Base-by-base conservation (phyloP, 164 flowering plant genomes). In the Houttuynia cordata region DNA sequence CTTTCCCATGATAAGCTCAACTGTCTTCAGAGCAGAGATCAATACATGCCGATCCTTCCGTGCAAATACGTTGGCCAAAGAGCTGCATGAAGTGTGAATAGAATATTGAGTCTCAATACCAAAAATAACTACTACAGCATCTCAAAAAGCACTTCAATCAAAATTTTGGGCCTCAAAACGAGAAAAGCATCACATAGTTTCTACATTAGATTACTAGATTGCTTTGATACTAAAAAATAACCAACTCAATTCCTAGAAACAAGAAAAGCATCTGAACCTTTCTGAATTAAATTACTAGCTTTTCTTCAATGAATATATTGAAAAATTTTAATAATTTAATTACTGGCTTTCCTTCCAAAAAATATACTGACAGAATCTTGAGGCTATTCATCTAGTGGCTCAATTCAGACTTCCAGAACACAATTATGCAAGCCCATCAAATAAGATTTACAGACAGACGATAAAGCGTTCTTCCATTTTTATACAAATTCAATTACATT, bases 41-140 rank as follows among this genome's bases (percentile, higher is more conserved):
- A 82, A 70, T 52, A 94, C 71, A 68, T 94, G 99, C 34, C 62
- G 80, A 69, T 94, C 97, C 67, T 91, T 88, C 64, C 83, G 70
- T 34, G 82, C 74, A 64, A 88, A 79, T 1, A 88, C 80, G 56
- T 96, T 91, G 53, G 96, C 90, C 74, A 94, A 72, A 62, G 88
- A 91, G 61, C 99, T 94, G 88, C 64, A 45, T 45, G 49, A 45
- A 12, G 8, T 45, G 13, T 3, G 17, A 12, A 45, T 45, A 45
- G 49, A 3, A 45, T 8, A 45, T 12, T 45, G 49, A n/a, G n/a
- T 45, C 12, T 45, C 49, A 10, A 17, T 12, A 45, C 49, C 49
- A 45, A 45, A 45, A 45, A 1, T 8, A 45, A 8, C 49, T 17
- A 45, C 2, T 30, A 17, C 49, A 45, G 49, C 12, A 14, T 14